Base-by-base conservation (phyloP, 2,329 filamentous ascomycete genomes). In the Talaromyces rugulosus region DNA sequence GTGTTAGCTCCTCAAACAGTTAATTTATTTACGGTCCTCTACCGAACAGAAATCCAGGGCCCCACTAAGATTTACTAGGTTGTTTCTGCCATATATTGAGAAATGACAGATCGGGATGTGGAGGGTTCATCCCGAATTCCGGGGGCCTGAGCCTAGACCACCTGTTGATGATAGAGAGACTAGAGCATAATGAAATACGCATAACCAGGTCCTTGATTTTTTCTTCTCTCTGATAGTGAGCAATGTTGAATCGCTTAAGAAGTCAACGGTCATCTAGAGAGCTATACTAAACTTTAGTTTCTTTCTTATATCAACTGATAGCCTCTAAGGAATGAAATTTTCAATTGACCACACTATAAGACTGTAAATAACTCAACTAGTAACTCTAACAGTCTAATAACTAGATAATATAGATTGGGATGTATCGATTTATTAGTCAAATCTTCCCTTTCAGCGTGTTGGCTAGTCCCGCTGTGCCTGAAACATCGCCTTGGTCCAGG, bases 401-500 rank as follows among this genome's bases (percentile, higher is more conserved):
- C 8, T 5, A 40, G 2, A 16, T 40, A 40, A 40, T 5, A 40
- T 7, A 33, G 9, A 31, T 7, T 54, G 16, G 51, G 0, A 16
- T 12, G 7, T 33, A 9, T 16, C 28, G 18, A n/a, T 34, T 1
- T 14, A 7, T 36, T 23, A 18, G 14, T 55, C n/a, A 59, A 27
- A 52, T 30, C 14, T 52, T 59, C 44, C 72, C 78, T 65, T 77
- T 74, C 55, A 76, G 74, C 59, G 72, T 70, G 65, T 81, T 82
- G 62, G 66, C 67, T 63, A 82, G 62, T 12, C 80, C 80, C 2
- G 74, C 64, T 1, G 74, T 70, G 47, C 78, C 76, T 47, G 75
- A 77, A 63, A 66, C 65, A 66, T 82, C 80, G 1, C 72, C 77
- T 33, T 67, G 65, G 63, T 81, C 80, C n/a, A 83, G 71, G 65